Conservation (phyloP, 164 flowering plant genomes). For the Nelumbo lutea region DNA sequence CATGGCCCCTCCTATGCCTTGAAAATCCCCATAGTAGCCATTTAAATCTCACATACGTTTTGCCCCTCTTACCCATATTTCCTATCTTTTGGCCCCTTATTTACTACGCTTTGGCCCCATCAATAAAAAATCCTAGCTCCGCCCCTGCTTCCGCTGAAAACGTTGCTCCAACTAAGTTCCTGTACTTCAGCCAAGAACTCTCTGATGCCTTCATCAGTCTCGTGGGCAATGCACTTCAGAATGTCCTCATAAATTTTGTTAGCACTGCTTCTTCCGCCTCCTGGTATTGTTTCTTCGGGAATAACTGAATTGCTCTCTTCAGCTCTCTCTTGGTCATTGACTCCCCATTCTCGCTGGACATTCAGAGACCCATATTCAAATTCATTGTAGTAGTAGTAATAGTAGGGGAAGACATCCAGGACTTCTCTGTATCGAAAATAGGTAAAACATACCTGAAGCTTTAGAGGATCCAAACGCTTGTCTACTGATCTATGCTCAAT, state of each 20-base stretch:
- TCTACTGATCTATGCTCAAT: constrained; percentile 14
- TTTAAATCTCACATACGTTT: too few species aligned
- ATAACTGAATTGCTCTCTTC: constrained; percentile 19
- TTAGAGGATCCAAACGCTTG: constrained; percentile 25
- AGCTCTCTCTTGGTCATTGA: constrained; percentile 29
- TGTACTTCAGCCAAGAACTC: too few species aligned
- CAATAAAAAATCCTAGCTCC: too few species aligned
- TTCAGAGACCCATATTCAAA: constrained; percentile 6
- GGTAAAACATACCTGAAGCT: constrained; percentile 33
- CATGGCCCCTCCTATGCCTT: too few species aligned
- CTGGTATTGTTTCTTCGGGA: constrained; percentile 17
- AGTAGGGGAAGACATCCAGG: background rate
- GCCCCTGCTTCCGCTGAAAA: too few species aligned
- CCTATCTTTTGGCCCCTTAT: too few species aligned
- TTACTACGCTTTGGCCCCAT: too few species aligned
- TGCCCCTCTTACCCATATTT: too few species aligned
- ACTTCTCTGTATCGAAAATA: background rate
- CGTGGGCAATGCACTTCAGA: constrained; percentile 18
- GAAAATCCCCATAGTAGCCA: too few species aligned
- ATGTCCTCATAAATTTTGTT: constrained; percentile 57
- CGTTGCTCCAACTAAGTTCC: too few species aligned
- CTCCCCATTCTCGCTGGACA: constrained; percentile 42
- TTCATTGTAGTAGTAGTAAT: background rate
- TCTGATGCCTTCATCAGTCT: too few species aligned
- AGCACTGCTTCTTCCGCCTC: constrained; percentile 33